phyloP scores from a whole-genome alignment of 805 yeast genomes.

The Wickerhamia fluorescens region DNA sequence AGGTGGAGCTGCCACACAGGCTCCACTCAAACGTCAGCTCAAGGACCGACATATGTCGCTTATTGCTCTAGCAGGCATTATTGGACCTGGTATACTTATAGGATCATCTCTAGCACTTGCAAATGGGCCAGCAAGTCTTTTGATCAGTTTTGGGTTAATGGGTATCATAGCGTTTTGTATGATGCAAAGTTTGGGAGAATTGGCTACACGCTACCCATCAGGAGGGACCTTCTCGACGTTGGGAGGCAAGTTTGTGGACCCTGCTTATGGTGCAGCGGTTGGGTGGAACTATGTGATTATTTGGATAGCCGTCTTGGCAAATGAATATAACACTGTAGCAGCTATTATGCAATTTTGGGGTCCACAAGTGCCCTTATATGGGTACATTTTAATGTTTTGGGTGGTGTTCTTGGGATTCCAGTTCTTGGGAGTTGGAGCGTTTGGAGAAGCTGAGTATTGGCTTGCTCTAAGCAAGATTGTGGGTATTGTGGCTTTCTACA shows the following conservation, averaged over 20 bases:
- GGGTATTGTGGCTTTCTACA: slow-evolving; percentile 42
- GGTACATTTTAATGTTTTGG: slow-evolving; percentile 50
- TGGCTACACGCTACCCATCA: slow-evolving; percentile 47
- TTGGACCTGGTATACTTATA: slow-evolving; percentile 54
- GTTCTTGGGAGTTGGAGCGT: slow-evolving; percentile 43
- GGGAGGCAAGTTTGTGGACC: slow-evolving; percentile 45
- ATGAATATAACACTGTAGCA: slow-evolving; percentile 49
- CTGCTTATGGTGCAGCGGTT: slow-evolving; percentile 51
- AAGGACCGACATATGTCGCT: slow-evolving; percentile 46
- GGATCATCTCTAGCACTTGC: slow-evolving; percentile 47
- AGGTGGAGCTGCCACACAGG: too few species aligned
- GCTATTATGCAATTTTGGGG: slow-evolving; percentile 45
- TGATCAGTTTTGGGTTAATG: slow-evolving; percentile 45
- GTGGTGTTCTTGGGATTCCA: slow-evolving; percentile 44
- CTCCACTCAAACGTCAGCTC: slow-evolving; percentile 15
- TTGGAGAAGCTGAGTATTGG: slow-evolving; percentile 53
- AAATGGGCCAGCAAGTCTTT: slow-evolving; percentile 47
- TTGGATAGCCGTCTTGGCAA: slow-evolving; percentile 50
- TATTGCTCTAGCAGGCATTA: slow-evolving; percentile 50
- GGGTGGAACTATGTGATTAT: slow-evolving; percentile 48
- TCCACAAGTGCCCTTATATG: slow-evolving; percentile 46
- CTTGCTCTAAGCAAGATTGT: slow-evolving; percentile 43
- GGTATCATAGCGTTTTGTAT: slow-evolving; percentile 47
- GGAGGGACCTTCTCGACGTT: slow-evolving; percentile 46
- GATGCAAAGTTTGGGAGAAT: slow-evolving; percentile 51